Evolutionary conservation across 2,329 filamentous ascomycete species (phyloP).

Genomic region (Monilinia polystroma): DNA sequence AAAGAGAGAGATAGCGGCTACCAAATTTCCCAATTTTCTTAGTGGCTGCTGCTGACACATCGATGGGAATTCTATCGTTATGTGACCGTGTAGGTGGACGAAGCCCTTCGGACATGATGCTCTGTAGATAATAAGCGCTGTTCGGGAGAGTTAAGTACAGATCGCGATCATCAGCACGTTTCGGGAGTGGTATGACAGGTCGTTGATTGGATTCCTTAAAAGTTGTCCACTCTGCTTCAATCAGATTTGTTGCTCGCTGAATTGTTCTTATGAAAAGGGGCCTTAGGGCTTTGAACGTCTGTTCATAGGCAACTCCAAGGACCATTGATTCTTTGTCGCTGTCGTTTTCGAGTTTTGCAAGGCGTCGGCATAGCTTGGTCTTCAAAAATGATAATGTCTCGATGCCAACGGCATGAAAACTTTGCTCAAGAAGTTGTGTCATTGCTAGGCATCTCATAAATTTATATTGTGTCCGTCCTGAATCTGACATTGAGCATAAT

Average conservation of each 20-base stretch:
- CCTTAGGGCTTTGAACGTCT: neutral
- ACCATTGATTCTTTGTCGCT: neutral
- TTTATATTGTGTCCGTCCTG: neutral
- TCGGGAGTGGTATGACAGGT: neutral
- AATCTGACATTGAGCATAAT: neutral
- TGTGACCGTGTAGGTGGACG: neutral
- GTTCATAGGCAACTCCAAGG: neutral
- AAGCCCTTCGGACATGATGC: neutral
- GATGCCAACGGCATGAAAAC: neutral
- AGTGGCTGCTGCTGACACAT: conserved; percentile 18
- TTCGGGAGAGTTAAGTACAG: neutral
- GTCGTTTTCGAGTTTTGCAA: neutral
- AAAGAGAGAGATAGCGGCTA: conserved; percentile 33
- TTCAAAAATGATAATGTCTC: neutral
- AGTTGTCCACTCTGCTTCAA: neutral
- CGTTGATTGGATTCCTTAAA: neutral
- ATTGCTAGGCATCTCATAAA: neutral
- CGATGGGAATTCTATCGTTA: neutral
- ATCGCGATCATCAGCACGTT: neutral
- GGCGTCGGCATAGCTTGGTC: neutral
- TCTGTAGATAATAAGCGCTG: neutral
- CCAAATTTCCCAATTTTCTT: conserved; percentile 27
- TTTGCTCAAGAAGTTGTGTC: neutral
- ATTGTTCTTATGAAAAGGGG: neutral
- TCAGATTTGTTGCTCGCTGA: neutral